phyloP scores from a whole-genome alignment of 176 grass and related monocot species.

The Pharus latifolius region DNA sequence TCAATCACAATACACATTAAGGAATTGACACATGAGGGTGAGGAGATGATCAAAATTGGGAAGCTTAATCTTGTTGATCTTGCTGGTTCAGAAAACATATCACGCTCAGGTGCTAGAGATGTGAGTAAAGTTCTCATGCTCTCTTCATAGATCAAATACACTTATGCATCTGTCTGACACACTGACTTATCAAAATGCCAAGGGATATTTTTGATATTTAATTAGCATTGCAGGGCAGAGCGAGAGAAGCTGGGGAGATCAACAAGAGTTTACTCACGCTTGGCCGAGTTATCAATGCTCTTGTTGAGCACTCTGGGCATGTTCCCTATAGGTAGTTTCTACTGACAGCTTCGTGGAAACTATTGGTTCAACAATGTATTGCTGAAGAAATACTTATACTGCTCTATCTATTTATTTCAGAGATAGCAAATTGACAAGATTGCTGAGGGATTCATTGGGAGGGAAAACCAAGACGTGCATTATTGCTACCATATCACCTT shows the following conservation, averaged over 20 bases:
- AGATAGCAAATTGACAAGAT: slow-evolving; percentile 98
- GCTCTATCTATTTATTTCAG: slow-evolving; percentile 44
- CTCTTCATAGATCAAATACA: neutral
- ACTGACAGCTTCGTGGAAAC: neutral
- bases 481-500: slow-evolving; percentile 96
- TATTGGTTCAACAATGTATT: slow-evolving; percentile 1
- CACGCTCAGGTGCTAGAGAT: slow-evolving; percentile 96
- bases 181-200: slow-evolving; percentile 12
- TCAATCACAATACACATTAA: slow-evolving; percentile 99
- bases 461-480: slow-evolving; percentile 99
- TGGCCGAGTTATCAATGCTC: slow-evolving; percentile 96
- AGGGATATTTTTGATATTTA: slow-evolving; percentile 23
- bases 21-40: slow-evolving; percentile 86
- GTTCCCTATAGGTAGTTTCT: slow-evolving; percentile 81
- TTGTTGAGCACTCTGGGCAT: slow-evolving; percentile 97
- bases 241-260: slow-evolving; percentile 98
- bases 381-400: slow-evolving; percentile 7
- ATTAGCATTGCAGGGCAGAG: slow-evolving; percentile 75
- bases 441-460: slow-evolving; percentile 92
- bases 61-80: slow-evolving; percentile 99
- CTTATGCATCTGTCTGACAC: neutral
- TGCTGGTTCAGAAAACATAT: slow-evolving; percentile 99
- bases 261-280: slow-evolving; percentile 99
- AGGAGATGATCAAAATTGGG: slow-evolving; percentile 99
- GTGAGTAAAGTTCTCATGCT: slow-evolving; percentile 50